These are phyloP conservation scores for Tolypocladium guangdongense DNA, from an alignment of 2,329 filamentous ascomycete genomes.

Conservation along the genomic window DNA sequence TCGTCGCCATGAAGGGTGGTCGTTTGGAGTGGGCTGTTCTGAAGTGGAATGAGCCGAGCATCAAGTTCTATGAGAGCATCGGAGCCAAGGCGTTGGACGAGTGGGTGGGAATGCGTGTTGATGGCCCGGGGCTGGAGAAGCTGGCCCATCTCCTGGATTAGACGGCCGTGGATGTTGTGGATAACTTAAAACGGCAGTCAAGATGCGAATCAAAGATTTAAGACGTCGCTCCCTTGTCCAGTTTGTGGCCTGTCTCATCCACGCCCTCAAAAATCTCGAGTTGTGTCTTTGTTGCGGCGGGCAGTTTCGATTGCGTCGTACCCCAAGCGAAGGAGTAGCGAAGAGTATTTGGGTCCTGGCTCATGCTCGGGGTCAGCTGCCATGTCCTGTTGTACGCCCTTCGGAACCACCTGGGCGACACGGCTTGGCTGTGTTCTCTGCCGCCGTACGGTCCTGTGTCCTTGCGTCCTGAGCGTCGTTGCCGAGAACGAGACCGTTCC, in stretches of 20 bases:
- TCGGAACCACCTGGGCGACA: conserved; percentile 31
- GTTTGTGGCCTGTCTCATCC: conserved; percentile 16
- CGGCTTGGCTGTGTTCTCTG: conserved; percentile 17
- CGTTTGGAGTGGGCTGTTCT: conserved; percentile 85
- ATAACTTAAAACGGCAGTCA: neutral
- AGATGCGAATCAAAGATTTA: neutral
- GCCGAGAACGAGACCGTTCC: conserved; percentile 18
- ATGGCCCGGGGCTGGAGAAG: conserved; percentile 51
- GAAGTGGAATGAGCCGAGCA: conserved; percentile 86
- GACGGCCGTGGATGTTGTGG: neutral
- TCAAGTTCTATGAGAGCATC: conserved; percentile 70
- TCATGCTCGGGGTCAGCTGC: conserved; percentile 32
- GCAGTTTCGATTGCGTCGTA: conserved; percentile 11
- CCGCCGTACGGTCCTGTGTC: conserved; percentile 27
- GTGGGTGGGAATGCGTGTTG: conserved; percentile 68
- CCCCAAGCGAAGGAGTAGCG: conserved; percentile 37
- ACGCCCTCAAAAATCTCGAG: conserved; percentile 38
- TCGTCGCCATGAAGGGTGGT: conserved; percentile 58
- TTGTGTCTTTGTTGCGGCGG: conserved; percentile 21
- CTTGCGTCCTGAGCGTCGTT: conserved; percentile 22
- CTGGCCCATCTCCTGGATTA: conserved; percentile 37
- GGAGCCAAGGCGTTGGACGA: conserved; percentile 58
- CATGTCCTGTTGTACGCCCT: conserved; percentile 37
- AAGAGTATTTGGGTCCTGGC: conserved; percentile 18
- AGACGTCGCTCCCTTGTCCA: conserved; percentile 1